Evolutionary conservation across 1,284 basidiomycete species (phyloP), one percentile per base, ranked within the genome.

Genomic region (Serendipita sp.): DNA sequence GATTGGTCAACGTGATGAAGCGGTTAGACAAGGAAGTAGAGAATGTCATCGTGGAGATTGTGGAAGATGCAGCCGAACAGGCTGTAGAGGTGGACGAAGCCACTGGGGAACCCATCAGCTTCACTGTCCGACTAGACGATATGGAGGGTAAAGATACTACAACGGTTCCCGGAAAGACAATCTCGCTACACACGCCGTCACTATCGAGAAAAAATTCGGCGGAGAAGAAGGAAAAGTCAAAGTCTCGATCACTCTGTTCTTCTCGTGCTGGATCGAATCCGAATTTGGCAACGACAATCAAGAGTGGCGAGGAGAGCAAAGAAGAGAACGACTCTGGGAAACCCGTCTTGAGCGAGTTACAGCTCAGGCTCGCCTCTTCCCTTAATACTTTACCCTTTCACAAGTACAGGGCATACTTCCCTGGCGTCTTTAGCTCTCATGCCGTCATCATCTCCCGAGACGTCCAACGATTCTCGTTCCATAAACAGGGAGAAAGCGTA

Each of bases 401-500:
- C 73, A 90, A 88, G 71, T 79, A 86, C 67, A 72, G 78, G 13
- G 83, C 78, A 30, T 88, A 80, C 69, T 83, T 89, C 66, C 71
- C 76, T 22, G 73, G 74, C 1, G 75, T 83, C 45, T 69, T 73
- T 47, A 89, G 88, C 69, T 73, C 86, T 32, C 87, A 90, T 73
- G 84, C 77, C 8, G 75, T 81, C 63, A 85, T 90, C 66, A 76
- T 91, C 4, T 82, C 78, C 69, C 75, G 87, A 60, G 85, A 90
- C 67, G 71, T 81, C 62, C 75, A 81, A 69, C 71, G 75, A 45
- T 87, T 85, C 68, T 74, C 78, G 67, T 67, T 73, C 15, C 84
- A 88, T 67, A 72, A 76, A 60, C 69, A 73, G 26, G 88, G 87
- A 10, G 79, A 82, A 69, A 79, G 80, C 43, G 79, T 88, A 2